Conservation (phyloP, 192 early-diverging fungal genomes). For the Coemansia sp. region DNA sequence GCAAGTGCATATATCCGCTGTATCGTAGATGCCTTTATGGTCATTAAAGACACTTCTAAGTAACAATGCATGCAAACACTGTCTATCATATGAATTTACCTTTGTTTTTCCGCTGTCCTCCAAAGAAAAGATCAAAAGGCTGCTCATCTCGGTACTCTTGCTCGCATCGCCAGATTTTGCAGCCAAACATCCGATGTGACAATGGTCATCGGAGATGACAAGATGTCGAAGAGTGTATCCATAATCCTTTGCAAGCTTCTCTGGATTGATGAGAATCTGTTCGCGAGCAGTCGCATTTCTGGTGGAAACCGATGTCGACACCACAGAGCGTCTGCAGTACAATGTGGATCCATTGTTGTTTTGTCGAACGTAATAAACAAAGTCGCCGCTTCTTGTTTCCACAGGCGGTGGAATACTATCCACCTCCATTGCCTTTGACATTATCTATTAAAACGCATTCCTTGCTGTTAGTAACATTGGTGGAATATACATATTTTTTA, state of each 20-base stretch:
- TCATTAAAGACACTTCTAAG: too few species aligned
- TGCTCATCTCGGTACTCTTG: conserved; percentile 28
- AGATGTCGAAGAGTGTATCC: conserved; percentile 34
- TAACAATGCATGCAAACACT: too few species aligned
- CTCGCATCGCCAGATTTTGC: conserved; percentile 4
- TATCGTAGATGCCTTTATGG: background rate
- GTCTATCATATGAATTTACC: conserved; percentile 14
- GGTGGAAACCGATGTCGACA: background rate
- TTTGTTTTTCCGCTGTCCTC: conserved; percentile 10
- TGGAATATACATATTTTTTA: background rate
- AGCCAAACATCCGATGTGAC: conserved; percentile 31
- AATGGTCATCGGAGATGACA: conserved; percentile 42
- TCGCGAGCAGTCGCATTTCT: background rate
- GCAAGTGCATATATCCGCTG: background rate
- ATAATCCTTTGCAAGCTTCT: conserved; percentile 3
- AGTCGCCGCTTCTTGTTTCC: conserved; percentile 40
- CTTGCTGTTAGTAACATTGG: background rate
- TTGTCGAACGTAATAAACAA: conserved; percentile 28
- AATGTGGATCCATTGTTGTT: conserved; percentile 14
- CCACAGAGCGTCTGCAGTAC: conserved; percentile 31
- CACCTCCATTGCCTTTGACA: conserved; percentile 40
- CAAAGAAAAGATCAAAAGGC: conserved; percentile 30
- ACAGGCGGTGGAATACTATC: conserved; percentile 39
- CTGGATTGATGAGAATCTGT: conserved; percentile 41
- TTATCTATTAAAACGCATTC: conserved; percentile 15